Base-by-base conservation (phyloP, 2,329 filamentous ascomycete genomes). In the Aspergillus ibericus region DNA sequence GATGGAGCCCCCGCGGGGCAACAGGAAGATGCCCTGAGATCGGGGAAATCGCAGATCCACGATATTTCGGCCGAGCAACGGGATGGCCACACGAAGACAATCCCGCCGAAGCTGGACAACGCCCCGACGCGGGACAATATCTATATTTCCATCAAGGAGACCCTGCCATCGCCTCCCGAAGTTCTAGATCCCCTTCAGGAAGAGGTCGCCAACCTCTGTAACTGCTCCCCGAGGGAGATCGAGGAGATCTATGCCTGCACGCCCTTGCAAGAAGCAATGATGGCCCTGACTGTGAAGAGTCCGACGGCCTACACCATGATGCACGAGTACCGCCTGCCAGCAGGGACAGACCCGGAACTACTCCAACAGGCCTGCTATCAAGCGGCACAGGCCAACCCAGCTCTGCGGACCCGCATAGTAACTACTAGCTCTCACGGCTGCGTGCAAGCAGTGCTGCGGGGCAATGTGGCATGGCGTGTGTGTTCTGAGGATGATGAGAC, bases 231-330 rank as follows among this genome's bases (percentile, higher is more conserved):
- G 13, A 49, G 56, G 0, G 60, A 61, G 4, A 10, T 63, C 12
- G 60, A 63, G 27, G 60, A 63, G 16, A 13, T 63, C 13, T 60
- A 63, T 29, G 20, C 47, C 4, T 63, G 58, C 18, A 63, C 60
- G 2, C 40, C 60, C 3, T 56, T 63, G 6, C 60, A 63, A 22
- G 60, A 63, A 46, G 60, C n/a, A 7, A 63, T 63, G 58, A 59
- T 63, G 44, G 58, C 60, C 2, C 20, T 35, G 13, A 63, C 60
- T 3, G 20, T 56, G 12, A 56, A 57, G 38, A 53, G 60, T 25
- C 40, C 60, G 8, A 46, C n/a, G 4, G 55, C 60, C 22, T 63
- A 63, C 25, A 63, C 58, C 3, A 35, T 63, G 2, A 54, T 59
- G 35, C 32, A 63, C 34, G 56, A 59, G 8, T 63, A 51, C 27